These are phyloP conservation scores for Paracorniculantispora psalliotae DNA, from an alignment of 2,329 filamentous ascomycete genomes.

Conservation along the genomic window DNA sequence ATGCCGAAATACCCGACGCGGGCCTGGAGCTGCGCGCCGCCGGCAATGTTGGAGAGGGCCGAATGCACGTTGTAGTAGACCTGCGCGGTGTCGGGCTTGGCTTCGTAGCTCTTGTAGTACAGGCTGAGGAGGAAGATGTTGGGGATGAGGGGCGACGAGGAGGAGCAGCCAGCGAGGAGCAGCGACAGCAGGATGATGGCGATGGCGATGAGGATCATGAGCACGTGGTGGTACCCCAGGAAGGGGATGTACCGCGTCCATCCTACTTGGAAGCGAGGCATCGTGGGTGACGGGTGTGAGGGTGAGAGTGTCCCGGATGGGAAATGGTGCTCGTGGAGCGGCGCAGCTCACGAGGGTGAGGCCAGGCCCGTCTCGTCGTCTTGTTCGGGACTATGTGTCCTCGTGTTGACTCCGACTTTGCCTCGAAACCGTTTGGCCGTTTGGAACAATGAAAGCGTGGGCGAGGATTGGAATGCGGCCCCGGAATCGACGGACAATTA, in stretches of 20 bases:
- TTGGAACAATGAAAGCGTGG: no score
- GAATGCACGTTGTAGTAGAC: conserved; percentile 83
- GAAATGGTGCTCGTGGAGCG: conserved; percentile 3
- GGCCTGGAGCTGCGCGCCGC: conserved; percentile 75
- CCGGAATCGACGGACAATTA: background rate
- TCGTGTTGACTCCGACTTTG: no score
- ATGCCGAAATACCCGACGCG: conserved; percentile 98
- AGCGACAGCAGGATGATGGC: conserved; percentile 93
- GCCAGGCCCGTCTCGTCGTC: background rate
- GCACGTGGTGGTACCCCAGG: conserved; percentile 73
- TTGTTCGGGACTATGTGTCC: no score
- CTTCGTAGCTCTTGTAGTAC: conserved; percentile 86
- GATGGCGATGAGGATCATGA: conserved; percentile 95
- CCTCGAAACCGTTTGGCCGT: no score
- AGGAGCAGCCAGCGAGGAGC: conserved; percentile 91
- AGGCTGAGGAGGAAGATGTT: conserved; percentile 97
- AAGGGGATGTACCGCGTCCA: conserved; percentile 55
- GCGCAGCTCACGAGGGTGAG: background rate
- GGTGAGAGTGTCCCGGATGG: background rate
- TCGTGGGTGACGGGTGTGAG: background rate
- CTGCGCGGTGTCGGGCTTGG: conserved; percentile 77
- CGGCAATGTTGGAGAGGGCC: conserved; percentile 86
- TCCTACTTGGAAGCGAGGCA: conserved; percentile 17
- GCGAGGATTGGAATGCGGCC: conserved; percentile 7
- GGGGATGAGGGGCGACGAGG: conserved; percentile 89